Evolutionary conservation across 768 basidiomycete species (phyloP).

Genomic region (Tylopilus vinaceipallidus): DNA sequence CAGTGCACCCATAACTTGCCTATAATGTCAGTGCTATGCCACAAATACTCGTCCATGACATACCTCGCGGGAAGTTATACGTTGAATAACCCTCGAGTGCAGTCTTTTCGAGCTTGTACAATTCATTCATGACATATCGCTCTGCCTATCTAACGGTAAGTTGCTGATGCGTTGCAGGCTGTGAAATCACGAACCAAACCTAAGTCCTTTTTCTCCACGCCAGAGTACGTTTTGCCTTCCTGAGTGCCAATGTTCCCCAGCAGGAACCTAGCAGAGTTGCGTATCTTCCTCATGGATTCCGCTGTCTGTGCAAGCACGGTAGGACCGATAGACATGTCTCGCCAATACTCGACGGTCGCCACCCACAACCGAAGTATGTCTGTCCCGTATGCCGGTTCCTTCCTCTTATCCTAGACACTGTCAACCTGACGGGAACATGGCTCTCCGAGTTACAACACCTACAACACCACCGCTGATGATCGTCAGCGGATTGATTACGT

Average conservation of each 20-base stretch:
- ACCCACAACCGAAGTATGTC: conserved; percentile 90
- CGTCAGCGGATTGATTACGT: conserved; percentile 81
- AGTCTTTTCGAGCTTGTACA: conserved; percentile 66
- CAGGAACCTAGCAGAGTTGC: conserved; percentile 84
- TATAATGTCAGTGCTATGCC: neutral
- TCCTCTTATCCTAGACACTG: conserved; percentile 54
- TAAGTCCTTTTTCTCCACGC: conserved; percentile 42
- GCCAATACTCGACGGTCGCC: conserved; percentile 86
- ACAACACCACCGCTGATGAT: conserved; percentile 80
- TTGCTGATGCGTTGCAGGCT: neutral
- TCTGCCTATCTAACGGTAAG: conserved; percentile 57
- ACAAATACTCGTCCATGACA: neutral
- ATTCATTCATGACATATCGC: conserved; percentile 81
- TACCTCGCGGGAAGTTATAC: conserved; percentile 85
- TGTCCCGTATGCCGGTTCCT: conserved; percentile 77
- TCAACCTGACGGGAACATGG: neutral
- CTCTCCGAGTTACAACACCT: conserved; percentile 19
- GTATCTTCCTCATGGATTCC: conserved; percentile 77
- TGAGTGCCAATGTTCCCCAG: conserved; percentile 66
- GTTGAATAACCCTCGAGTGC: conserved; percentile 67
- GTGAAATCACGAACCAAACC: conserved; percentile 52
- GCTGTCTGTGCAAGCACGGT: conserved; percentile 71
- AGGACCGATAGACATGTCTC: conserved; percentile 84
- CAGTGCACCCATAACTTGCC: conserved; percentile 66
- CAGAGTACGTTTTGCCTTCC: neutral